phyloP scores from a whole-genome alignment of 73 alveolate genomes.

The Paramecium caudatum region DNA sequence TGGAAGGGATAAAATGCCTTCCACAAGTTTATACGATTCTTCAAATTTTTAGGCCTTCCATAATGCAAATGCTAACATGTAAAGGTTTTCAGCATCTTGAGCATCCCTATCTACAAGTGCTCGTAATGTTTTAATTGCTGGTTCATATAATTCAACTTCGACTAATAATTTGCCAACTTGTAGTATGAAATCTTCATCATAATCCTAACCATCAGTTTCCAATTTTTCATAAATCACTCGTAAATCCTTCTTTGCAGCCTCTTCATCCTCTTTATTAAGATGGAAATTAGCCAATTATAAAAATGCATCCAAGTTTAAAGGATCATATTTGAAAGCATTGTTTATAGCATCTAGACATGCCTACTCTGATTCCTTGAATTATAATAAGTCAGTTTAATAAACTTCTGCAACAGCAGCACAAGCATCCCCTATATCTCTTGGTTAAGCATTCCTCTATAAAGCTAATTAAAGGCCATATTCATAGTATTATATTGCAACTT shows the following conservation, averaged over 20 bases:
- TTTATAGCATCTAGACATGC: slow-evolving; percentile 34
- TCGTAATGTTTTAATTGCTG: slow-evolving; percentile 1
- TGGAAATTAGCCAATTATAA: slow-evolving; percentile 61
- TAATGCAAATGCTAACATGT: slow-evolving; percentile 56
- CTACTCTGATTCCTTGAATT: slow-evolving; percentile 60
- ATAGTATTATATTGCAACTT: slow-evolving; percentile 16
- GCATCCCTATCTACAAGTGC: slow-evolving; percentile 18
- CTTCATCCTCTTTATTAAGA: slow-evolving; percentile 64
- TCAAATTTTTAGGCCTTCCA: slow-evolving; percentile 46
- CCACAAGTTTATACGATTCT: slow-evolving; percentile 2
- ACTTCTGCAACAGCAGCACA: slow-evolving; percentile 68
- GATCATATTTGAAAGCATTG: slow-evolving; percentile 54
- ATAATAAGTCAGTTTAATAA: slow-evolving; percentile 53
- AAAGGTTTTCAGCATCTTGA: slow-evolving; percentile 23
- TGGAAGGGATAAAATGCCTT: not conserved
- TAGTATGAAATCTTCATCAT: slow-evolving; percentile 45
- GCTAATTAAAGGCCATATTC: slow-evolving; percentile 49
- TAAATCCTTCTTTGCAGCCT: slow-evolving; percentile 54
- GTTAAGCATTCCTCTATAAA: not conserved
- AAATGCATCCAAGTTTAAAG: slow-evolving; percentile 65
- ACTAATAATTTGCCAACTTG: slow-evolving; percentile 37
- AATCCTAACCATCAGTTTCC: not conserved
- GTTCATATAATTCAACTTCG: slow-evolving; percentile 41
- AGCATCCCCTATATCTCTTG: slow-evolving; percentile 68
- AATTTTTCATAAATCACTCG: slow-evolving; percentile 19